Evolutionary conservation across 2,329 filamentous ascomycete species (phyloP).

Genomic region (Fusarium mangiferae): DNA sequence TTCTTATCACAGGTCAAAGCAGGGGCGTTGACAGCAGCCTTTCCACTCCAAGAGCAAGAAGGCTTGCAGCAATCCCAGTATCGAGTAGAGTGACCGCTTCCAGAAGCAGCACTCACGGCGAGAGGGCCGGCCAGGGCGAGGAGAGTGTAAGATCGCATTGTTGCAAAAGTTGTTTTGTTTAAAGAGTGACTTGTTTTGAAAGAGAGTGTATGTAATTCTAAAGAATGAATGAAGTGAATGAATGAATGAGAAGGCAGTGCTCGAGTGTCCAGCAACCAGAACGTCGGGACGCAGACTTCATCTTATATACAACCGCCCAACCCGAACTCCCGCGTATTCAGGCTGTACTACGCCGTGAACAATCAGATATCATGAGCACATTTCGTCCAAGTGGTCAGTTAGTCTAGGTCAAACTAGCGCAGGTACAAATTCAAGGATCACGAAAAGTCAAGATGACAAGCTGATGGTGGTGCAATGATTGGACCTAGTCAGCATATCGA

Average conservation of each 20-base stretch:
- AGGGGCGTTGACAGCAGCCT: conserved; percentile 62
- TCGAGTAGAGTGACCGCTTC: conserved; percentile 46
- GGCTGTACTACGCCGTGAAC: background rate
- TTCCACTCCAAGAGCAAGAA: conserved; percentile 69
- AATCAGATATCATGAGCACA: conserved; percentile 19
- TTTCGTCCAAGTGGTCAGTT: conserved; percentile 27
- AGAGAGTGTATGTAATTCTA: conserved; percentile 22
- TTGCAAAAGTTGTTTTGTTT: conserved; percentile 14
- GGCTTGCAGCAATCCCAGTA: conserved; percentile 79
- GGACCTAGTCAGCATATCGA: conserved; percentile 30
- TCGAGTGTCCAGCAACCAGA: background rate
- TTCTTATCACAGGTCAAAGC: conserved; percentile 65
- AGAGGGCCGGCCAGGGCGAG: conserved; percentile 39
- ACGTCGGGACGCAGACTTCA: background rate
- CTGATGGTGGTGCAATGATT: conserved; percentile 35
- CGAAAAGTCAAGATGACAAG: conserved; percentile 19
- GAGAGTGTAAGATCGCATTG: conserved; percentile 40
- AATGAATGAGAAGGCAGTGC: conserved; percentile 25
- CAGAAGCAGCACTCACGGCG: conserved; percentile 42
- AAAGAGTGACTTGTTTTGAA: conserved; percentile 33
- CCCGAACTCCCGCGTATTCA: background rate
- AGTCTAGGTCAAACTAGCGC: conserved; percentile 16
- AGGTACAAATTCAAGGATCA: conserved; percentile 24
- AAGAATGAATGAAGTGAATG: conserved; percentile 28
- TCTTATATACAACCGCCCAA: conserved; percentile 28